These are phyloP conservation scores for Fusarium veterinarium DNA, from an alignment of 2,329 filamentous ascomycete genomes.

Conservation along the genomic window DNA sequence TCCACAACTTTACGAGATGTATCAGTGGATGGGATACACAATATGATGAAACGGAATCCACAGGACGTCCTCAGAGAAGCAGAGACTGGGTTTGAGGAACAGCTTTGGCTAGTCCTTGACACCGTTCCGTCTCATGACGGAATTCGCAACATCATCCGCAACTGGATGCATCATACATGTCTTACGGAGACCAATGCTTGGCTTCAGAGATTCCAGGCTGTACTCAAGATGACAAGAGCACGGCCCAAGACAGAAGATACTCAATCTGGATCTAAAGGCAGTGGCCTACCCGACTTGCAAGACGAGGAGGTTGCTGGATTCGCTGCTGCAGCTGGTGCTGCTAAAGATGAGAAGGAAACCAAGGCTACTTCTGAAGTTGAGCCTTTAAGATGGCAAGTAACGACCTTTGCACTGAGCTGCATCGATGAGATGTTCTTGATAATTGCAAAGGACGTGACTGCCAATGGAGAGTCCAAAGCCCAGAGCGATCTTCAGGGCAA, in stretches of 20 bases:
- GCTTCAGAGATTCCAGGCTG: constrained; percentile 88
- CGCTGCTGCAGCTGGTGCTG: constrained; percentile 75
- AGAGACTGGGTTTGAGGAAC: constrained; percentile 83
- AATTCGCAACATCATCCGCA: constrained; percentile 87
- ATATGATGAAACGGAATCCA: constrained; percentile 93
- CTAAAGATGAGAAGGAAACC: constrained; percentile 66
- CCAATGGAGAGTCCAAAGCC: constrained; percentile 81
- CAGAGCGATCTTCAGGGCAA: constrained; percentile 82
- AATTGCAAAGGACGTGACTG: constrained; percentile 80
- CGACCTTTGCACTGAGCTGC: constrained; percentile 92
- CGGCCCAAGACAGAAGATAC: constrained; percentile 68
- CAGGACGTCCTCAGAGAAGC: constrained; percentile 83
- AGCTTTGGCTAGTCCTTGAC: constrained; percentile 91
- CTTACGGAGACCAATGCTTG: constrained; percentile 83
- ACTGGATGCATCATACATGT: constrained; percentile 93
- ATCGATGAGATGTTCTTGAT: constrained; percentile 84
- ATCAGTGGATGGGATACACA: constrained; percentile 89
- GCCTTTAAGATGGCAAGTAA: constrained; percentile 92
- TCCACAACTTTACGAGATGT: constrained; percentile 78
- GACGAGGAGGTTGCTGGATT: constrained; percentile 98
- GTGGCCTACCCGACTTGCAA: constrained; percentile 79
- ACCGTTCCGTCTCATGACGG: constrained; percentile 78
- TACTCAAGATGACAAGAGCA: constrained; percentile 86
- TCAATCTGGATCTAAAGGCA: constrained; percentile 57
- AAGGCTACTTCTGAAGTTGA: constrained; percentile 76